Conservation (phyloP, 768 basidiomycete species). For the Amanita molliuscula region DNA sequence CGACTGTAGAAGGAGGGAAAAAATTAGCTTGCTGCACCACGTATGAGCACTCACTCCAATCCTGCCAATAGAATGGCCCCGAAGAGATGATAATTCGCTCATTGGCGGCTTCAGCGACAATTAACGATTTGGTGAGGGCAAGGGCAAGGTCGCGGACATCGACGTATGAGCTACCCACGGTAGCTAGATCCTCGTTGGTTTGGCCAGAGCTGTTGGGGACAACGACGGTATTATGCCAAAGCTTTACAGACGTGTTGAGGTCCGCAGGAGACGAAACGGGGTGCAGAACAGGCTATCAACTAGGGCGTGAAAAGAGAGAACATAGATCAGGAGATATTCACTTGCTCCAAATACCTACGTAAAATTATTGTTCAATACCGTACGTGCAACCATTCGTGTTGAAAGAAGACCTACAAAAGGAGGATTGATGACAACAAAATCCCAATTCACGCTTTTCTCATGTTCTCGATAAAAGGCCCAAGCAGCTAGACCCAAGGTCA, state of each 20-base stretch:
- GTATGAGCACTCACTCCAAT: slow-evolving; percentile 19
- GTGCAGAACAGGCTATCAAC: slow-evolving; percentile 25
- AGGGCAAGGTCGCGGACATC: slow-evolving; percentile 45
- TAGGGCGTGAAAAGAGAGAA: neutral
- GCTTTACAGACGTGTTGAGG: slow-evolving; percentile 29
- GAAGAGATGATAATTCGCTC: slow-evolving; percentile 44
- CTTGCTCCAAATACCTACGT: slow-evolving; percentile 18
- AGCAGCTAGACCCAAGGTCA: slow-evolving; percentile 21
- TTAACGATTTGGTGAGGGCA: slow-evolving; percentile 40
- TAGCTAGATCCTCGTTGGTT: slow-evolving; percentile 12
- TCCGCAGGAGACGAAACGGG: slow-evolving; percentile 21
- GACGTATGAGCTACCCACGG: slow-evolving; percentile 24
- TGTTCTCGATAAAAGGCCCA: slow-evolving; percentile 34
- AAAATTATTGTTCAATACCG: neutral
- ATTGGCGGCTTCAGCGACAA: slow-evolving; percentile 24
- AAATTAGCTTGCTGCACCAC: neutral
- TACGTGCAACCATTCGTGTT: neutral
- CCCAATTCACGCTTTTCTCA: slow-evolving; percentile 34
- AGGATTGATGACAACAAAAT: slow-evolving; percentile 43
- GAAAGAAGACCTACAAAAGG: slow-evolving; percentile 29
- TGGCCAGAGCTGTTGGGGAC: slow-evolving; percentile 9
- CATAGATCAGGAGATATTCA: neutral
- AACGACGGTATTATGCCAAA: slow-evolving; percentile 19
- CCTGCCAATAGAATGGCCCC: slow-evolving; percentile 22
- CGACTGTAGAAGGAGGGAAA: slow-evolving; percentile 15